Percentiles rank a stretch among this genome's conserved stretches.
These are phyloP conservation scores for Serendipita sp. DNA, from an alignment of 768 basidiomycete species.

Conservation along the genomic window DNA sequence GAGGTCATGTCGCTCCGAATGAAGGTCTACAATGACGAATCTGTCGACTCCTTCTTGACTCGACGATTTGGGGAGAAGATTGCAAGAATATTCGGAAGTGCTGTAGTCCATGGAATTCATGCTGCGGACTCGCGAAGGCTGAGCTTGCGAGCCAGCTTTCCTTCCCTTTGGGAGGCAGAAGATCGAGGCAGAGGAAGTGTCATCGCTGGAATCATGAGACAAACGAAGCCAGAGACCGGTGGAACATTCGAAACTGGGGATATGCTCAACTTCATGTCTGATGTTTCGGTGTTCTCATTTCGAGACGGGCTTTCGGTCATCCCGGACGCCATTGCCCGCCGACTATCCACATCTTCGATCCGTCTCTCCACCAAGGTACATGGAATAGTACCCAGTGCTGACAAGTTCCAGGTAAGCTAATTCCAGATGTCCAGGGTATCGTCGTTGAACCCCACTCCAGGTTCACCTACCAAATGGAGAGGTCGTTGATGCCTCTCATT, in stretches of 20 bases:
- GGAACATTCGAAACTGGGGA: conserved; percentile 35
- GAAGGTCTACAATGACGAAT: conserved; percentile 42
- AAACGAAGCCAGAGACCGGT: conserved; percentile 8
- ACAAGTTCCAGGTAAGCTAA: conserved; percentile 29
- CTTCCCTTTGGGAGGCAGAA: conserved; percentile 54
- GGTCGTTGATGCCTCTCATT: conserved; percentile 27
- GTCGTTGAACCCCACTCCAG: not conserved
- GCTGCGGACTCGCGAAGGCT: conserved; percentile 66
- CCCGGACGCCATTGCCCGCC: conserved; percentile 35
- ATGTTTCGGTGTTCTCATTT: conserved; percentile 70
- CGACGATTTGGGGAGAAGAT: conserved; percentile 58
- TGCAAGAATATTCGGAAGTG: conserved; percentile 59
- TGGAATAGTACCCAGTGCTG: conserved; percentile 1
- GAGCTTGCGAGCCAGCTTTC: conserved; percentile 65
- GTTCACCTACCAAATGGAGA: not conserved
- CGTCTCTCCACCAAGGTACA: conserved; percentile 12
- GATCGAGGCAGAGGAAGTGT: conserved; percentile 55
- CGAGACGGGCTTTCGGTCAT: conserved; percentile 58
- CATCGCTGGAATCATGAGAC: conserved; percentile 29
- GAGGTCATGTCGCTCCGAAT: conserved; percentile 51
- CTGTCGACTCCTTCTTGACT: conserved; percentile 59
- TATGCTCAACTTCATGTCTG: conserved; percentile 32
- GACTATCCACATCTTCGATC: conserved; percentile 31
- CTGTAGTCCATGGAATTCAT: conserved; percentile 86
- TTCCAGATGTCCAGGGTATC: not conserved